Conservation (phyloP, 2,329 filamentous ascomycete species). For the Colletotrichum zoysiae region DNA sequence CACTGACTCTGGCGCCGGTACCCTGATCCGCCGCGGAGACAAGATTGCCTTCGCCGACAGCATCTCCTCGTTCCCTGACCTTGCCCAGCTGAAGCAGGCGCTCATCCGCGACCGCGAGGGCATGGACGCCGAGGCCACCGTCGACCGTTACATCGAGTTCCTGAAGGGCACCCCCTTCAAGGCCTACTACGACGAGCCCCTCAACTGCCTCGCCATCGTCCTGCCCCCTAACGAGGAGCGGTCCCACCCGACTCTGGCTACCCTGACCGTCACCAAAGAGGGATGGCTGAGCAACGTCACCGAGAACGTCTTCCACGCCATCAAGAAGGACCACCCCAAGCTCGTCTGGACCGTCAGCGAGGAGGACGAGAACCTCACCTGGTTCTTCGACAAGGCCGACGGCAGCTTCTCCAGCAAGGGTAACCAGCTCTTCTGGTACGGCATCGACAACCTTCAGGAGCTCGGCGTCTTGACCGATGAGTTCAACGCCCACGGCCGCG, state of each 20-base stretch:
- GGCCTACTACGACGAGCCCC: slow-evolving; percentile 92
- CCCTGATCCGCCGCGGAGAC: slow-evolving; percentile 90
- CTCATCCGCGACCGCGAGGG: slow-evolving; percentile 86
- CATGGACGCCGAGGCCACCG: slow-evolving; percentile 83
- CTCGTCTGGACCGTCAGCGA: slow-evolving; percentile 97
- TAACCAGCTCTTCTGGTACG: slow-evolving; percentile 97
- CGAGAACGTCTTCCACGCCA: slow-evolving; percentile 92
- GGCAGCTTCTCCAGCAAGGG: slow-evolving; percentile 88
- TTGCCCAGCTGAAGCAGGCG: slow-evolving; percentile 83
- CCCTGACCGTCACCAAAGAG: slow-evolving; percentile 91
- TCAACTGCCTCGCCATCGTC: slow-evolving; percentile 93
- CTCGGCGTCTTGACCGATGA: slow-evolving; percentile 87
- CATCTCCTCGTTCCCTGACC: slow-evolving; percentile 80
- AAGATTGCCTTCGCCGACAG: slow-evolving; percentile 83
- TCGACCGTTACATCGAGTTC: slow-evolving; percentile 87
- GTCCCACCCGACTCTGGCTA: slow-evolving; percentile 84
- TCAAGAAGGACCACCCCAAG: slow-evolving; percentile 93
- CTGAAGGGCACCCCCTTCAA: slow-evolving; percentile 85
- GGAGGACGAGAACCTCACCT: slow-evolving; percentile 95
- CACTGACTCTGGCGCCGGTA: slow-evolving; percentile 94
- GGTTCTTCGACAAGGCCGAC: slow-evolving; percentile 98
- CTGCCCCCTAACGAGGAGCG: slow-evolving; percentile 77
- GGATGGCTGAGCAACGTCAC: slow-evolving; percentile 96
- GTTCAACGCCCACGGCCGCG: slow-evolving; percentile 83
- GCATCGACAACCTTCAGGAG: slow-evolving; percentile 83